phyloP scores from a whole-genome alignment of 805 yeast species.

The Saccharomyces eubayanus region DNA sequence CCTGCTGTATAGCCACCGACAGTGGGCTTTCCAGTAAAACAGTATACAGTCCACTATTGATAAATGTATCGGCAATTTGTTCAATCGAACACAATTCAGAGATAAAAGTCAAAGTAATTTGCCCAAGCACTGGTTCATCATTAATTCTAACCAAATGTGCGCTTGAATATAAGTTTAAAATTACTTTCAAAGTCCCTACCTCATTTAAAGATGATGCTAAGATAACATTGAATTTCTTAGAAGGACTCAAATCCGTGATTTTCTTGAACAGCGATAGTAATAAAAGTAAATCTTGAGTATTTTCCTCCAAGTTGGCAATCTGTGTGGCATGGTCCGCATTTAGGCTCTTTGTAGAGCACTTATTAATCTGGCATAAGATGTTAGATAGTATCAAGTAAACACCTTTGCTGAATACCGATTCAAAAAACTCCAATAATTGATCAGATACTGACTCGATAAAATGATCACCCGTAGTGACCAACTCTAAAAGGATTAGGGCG shows the following conservation, averaged over 20 bases:
- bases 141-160: slow-evolving; percentile 54
- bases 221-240: slow-evolving; percentile 39
- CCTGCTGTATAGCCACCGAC: slow-evolving; percentile 57
- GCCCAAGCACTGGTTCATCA: slow-evolving; percentile 64
- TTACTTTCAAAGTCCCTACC: slow-evolving; percentile 52
- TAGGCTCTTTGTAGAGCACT: slow-evolving; percentile 31
- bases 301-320: slow-evolving; percentile 34
- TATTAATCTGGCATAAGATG: slow-evolving; percentile 46
- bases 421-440: slow-evolving; percentile 50
- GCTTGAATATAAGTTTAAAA: slow-evolving; percentile 58
- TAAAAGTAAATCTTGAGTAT: slow-evolving; percentile 56
- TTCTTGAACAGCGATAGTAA: slow-evolving; percentile 57
- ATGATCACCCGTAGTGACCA: slow-evolving; percentile 36
- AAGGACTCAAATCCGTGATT: slow-evolving; percentile 42
- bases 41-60: slow-evolving; percentile 55
- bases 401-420: slow-evolving; percentile 56
- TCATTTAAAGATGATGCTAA: slow-evolving; percentile 47
- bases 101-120: slow-evolving; percentile 57
- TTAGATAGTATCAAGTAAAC: slow-evolving; percentile 50
- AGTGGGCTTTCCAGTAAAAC: slow-evolving; percentile 68
- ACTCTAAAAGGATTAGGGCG: slow-evolving; percentile 39
- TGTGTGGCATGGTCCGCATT: slow-evolving; percentile 17
- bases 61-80: slow-evolving; percentile 56
- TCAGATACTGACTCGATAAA: slow-evolving; percentile 43
- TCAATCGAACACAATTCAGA: slow-evolving; percentile 58